Base-by-base conservation (phyloP, 2,329 filamentous ascomycete genomes). In the Diaporthe ilicicola region DNA sequence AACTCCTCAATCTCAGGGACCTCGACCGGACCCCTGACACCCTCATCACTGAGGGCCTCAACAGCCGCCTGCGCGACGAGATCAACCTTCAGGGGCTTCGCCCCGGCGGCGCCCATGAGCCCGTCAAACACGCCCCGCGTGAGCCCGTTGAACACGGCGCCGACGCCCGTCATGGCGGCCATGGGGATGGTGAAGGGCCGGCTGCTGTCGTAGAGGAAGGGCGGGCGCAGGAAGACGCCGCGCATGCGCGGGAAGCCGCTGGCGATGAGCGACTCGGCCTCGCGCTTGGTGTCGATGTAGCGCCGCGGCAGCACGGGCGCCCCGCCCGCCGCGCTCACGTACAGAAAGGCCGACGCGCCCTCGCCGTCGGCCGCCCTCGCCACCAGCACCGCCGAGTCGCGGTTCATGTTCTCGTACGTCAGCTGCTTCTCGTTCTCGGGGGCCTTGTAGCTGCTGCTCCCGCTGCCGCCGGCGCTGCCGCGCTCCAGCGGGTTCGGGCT, bases 341-440 rank as follows among this genome's bases (percentile, higher is more conserved):
- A 98, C 72, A 92, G 90, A 79, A 97, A 98, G 0, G 91, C 89
- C 19, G 62, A 48, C 22, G 86, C 83, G 17, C 89, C 86, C 72
- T 90, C 89, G 42, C 83, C 83, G 32, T 87, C 87, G 1, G 94
- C 91, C 79, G 95, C 93, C 77, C 92, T 90, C 17, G 95, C 96
- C 17, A 98, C 87, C 68, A 92, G 88, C 73, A 98, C 90, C 59
- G 95, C 95, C 83, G 86, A 90, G 83, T 98, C 95, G 70, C 96
- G 89, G 83, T 99, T 99, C 94, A 99, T 98, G 72, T 94, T 87
- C 84, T 98, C 96, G 84, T 99, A 99, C 22, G 95, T 98, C 77
- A 97, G 86, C 82, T 96, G 93, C 32, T 91, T 91, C 75, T 91
- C 90, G 55, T 85, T 88, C 80, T 93, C 91, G 66, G 90, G 86